These are phyloP conservation scores for Arthrobotrys entomopaga DNA, from an alignment of 2,329 filamentous ascomycete species.

Conservation along the genomic window DNA sequence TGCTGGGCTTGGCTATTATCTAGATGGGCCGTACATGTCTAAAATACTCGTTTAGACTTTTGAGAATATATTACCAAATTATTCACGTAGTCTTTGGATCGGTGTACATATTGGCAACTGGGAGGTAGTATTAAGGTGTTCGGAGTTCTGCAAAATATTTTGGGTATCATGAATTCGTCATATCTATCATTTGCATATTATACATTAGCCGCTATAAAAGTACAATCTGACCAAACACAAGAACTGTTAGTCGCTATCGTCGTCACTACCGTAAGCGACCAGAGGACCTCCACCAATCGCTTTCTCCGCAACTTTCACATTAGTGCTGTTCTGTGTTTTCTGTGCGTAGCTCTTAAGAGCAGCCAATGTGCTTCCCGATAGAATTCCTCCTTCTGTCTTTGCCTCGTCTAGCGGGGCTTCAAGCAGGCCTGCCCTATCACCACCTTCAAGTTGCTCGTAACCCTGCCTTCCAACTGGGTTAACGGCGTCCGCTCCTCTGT, in stretches of 20 bases:
- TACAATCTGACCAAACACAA: constrained; percentile 23
- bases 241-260: constrained; percentile 66
- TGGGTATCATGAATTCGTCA: constrained; percentile 53
- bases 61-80: background rate
- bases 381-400: constrained; percentile 71
- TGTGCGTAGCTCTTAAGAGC: constrained; percentile 72
- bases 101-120: constrained; percentile 12
- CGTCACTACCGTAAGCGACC: constrained; percentile 90
- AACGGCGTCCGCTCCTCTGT: constrained; percentile 76
- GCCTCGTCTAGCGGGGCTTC: constrained; percentile 60
- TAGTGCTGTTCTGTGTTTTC: constrained; percentile 60
- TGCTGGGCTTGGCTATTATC: constrained; percentile 86
- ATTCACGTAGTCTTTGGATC: background rate
- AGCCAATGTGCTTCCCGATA: constrained; percentile 83
- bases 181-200: constrained; percentile 51
- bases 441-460: constrained; percentile 63
- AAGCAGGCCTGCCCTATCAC: constrained; percentile 63
- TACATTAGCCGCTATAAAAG: constrained; percentile 53
- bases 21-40: constrained; percentile 89
- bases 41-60: constrained; percentile 64
- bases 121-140: constrained; percentile 16
- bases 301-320: constrained; percentile 65
- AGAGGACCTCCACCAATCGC: constrained; percentile 74
- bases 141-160: constrained; percentile 1
- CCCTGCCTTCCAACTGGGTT: constrained; percentile 71